Conservation (phyloP, 495 filamentous ascomycete genomes). For the Wilcoxina mikolae region DNA sequence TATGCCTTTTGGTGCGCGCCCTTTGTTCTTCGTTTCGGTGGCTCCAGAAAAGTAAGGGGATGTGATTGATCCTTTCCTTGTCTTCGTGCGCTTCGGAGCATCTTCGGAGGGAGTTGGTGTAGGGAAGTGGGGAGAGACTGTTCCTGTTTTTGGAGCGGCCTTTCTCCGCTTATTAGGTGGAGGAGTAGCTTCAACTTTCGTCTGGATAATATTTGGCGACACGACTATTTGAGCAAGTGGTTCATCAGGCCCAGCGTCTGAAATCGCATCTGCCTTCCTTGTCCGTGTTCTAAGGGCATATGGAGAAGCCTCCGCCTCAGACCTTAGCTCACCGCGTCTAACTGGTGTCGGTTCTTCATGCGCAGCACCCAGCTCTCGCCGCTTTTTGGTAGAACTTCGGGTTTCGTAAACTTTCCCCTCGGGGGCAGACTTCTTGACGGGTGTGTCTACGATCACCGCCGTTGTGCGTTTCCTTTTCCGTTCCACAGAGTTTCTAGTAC, state of each 20-base stretch:
- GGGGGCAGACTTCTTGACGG: neutral
- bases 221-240: neutral
- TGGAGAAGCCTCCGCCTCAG: neutral
- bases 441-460: neutral
- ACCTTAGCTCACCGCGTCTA: neutral
- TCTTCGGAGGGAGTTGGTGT: neutral
- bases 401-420: neutral
- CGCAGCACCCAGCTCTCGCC: neutral
- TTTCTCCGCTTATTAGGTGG: neutral
- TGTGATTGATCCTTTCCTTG: neutral
- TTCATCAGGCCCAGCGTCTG: neutral
- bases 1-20: conserved; percentile 9
- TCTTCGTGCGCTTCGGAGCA: neutral
- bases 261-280: neutral
- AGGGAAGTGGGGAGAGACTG: neutral
- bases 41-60: neutral
- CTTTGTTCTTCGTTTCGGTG: neutral
- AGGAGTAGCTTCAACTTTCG: neutral
- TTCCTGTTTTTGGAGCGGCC: neutral
- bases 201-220: neutral
- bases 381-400: neutral
- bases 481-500: neutral
- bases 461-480: neutral
- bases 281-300: neutral
- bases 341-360: neutral